A percentile compares a stretch with the other conserved stretches of the same genome.
Conservation (phyloP, 495 filamentous ascomycete genomes). For the Clavariopsis aquatica region DNA sequence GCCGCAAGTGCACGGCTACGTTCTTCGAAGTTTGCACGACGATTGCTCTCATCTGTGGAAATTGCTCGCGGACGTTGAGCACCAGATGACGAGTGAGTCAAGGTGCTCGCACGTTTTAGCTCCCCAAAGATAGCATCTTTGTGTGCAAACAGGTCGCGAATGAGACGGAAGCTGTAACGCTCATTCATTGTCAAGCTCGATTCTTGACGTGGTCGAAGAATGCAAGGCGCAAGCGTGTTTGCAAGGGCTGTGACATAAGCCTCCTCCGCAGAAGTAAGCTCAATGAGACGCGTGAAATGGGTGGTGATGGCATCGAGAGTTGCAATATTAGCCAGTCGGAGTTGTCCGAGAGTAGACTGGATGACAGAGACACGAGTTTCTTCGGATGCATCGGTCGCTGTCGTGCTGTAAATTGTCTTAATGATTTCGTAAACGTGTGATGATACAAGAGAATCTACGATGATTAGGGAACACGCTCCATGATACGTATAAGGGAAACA, state of each 20-base stretch:
- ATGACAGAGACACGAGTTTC: constrained; percentile 81
- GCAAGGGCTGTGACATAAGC: constrained; percentile 76
- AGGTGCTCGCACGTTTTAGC: constrained; percentile 67
- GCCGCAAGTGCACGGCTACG: constrained; percentile 77
- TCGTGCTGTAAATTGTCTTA: constrained; percentile 90
- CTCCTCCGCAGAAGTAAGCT: constrained; percentile 94
- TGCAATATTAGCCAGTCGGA: constrained; percentile 95
- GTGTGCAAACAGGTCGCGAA: constrained; percentile 89
- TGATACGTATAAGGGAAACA: constrained; percentile 34
- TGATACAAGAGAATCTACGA: constrained; percentile 88
- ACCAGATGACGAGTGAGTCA: constrained; percentile 31
- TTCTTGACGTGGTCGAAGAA: constrained; percentile 82
- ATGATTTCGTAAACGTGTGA: constrained; percentile 99
- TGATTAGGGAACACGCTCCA: constrained; percentile 2
- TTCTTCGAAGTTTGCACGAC: constrained; percentile 90
- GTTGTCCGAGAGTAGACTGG: constrained; percentile 91
- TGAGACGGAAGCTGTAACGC: constrained; percentile 85
- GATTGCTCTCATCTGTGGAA: constrained; percentile 94
- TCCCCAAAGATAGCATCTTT: constrained; percentile 95
- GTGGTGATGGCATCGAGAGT: constrained; percentile 97
- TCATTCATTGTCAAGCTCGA: constrained; percentile 93
- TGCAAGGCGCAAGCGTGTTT: constrained; percentile 76
- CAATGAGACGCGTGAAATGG: constrained; percentile 95
- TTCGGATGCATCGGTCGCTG: constrained; percentile 68
- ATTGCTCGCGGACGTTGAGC: constrained; percentile 73